phyloP scores from a whole-genome alignment of 2,329 filamentous ascomycete species.

The Aspergillus quadricinctus region DNA sequence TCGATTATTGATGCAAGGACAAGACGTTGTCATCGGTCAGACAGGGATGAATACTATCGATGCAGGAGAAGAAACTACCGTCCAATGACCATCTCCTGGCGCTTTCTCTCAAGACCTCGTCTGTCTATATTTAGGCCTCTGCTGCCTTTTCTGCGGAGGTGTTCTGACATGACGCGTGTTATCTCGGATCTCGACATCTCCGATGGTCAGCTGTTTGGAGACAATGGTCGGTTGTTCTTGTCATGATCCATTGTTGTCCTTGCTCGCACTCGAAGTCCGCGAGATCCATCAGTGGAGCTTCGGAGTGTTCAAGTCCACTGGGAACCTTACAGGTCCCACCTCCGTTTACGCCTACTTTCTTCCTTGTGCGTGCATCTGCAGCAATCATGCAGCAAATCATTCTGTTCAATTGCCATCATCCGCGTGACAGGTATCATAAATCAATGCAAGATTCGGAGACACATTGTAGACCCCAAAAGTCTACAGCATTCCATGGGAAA shows the following conservation, averaged over 20 bases:
- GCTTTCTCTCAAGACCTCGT: not conserved
- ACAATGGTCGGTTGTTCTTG: not conserved
- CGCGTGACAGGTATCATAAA: not conserved
- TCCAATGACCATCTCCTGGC: not conserved
- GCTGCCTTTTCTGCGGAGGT: not conserved
- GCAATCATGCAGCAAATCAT: not conserved
- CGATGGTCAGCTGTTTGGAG: not conserved
- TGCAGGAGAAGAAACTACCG: not conserved
- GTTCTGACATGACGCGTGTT: not conserved
- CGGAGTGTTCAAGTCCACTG: no score
- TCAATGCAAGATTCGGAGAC: not conserved
- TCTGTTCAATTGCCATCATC: not conserved
- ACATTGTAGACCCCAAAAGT: not conserved
- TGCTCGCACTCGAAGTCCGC: not conserved
- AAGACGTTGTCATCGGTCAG: not conserved
- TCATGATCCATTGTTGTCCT: not conserved
- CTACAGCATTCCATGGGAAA: conserved; percentile 84
- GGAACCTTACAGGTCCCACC: not conserved
- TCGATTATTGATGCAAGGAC: not conserved
- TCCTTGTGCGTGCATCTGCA: not conserved
- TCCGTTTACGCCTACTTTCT: not conserved
- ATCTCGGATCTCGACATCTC: not conserved
- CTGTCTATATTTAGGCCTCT: not conserved
- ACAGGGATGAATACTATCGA: not conserved
- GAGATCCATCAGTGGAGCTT: not conserved